Evolutionary conservation across 2,329 filamentous ascomycete species (phyloP).

Genomic region (Leptographium procerum): DNA sequence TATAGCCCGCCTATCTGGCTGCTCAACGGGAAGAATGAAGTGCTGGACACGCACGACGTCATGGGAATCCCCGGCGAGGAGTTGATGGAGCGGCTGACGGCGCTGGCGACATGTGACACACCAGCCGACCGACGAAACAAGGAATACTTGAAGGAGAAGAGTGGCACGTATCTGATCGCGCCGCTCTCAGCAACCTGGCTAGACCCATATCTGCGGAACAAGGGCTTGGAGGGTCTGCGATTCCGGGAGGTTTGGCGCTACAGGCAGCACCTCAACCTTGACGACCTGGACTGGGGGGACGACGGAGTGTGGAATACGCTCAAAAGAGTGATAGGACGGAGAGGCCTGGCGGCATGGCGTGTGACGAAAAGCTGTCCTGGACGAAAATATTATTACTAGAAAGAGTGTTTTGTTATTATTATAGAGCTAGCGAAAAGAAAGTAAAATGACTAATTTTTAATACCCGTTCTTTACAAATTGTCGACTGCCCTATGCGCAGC

Average conservation of each 20-base stretch:
- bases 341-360: slow-evolving; percentile 51
- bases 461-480: no score
- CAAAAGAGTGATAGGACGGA: slow-evolving; percentile 51
- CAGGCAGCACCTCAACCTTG: slow-evolving; percentile 58
- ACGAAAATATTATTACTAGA: neutral
- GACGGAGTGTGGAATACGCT: slow-evolving; percentile 67
- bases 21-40: slow-evolving; percentile 61
- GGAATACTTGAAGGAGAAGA: slow-evolving; percentile 48
- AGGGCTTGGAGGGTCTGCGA: slow-evolving; percentile 45
- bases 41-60: slow-evolving; percentile 59
- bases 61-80: slow-evolving; percentile 57
- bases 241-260: slow-evolving; percentile 64
- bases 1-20: slow-evolving; percentile 76
- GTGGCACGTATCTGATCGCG: slow-evolving; percentile 60
- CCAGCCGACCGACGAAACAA: slow-evolving; percentile 42
- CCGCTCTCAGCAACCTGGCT: slow-evolving; percentile 61
- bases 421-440: neutral
- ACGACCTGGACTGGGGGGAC: slow-evolving; percentile 69
- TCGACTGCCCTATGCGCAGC: neutral
- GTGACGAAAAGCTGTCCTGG: slow-evolving; percentile 48
- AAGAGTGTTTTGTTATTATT: no score
- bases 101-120: slow-evolving; percentile 51
- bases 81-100: slow-evolving; percentile 47
- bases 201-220: slow-evolving; percentile 49
- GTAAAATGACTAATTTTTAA: neutral